Conservation (phyloP, 2,329 filamentous ascomycete species). For the Phialophora macrospora region DNA sequence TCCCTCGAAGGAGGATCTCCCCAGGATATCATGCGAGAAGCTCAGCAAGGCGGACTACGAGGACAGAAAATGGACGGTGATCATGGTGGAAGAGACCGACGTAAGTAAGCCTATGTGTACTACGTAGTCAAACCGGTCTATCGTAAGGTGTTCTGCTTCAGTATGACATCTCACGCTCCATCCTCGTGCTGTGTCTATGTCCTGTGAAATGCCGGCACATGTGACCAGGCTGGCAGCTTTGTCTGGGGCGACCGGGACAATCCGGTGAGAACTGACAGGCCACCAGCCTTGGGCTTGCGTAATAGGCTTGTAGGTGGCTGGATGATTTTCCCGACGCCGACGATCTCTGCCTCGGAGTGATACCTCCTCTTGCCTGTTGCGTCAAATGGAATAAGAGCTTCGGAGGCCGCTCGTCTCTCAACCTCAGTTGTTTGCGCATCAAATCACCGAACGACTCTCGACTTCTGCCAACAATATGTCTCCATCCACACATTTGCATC, state of each 20-base stretch:
- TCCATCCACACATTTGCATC: neutral
- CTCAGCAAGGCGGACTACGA: too few species aligned
- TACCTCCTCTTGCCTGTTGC: neutral
- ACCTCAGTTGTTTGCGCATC: neutral
- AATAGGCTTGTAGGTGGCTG: neutral
- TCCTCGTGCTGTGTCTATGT: too few species aligned
- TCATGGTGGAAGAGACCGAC: too few species aligned
- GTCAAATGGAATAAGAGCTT: neutral
- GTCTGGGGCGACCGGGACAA: neutral
- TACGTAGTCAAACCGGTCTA: neutral
- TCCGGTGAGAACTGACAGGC: neutral
- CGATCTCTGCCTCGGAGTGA: neutral
- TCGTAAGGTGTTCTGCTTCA: too few species aligned
- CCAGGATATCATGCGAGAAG: too few species aligned
- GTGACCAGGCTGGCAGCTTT: slow-evolving; percentile 8
- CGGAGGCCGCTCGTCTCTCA: neutral
- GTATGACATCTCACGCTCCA: too few species aligned
- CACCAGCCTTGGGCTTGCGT: neutral
- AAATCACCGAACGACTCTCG: neutral
- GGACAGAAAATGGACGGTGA: too few species aligned
- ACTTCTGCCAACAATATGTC: neutral
- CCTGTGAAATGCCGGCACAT: too few species aligned
- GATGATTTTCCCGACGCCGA: neutral
- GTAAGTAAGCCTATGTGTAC: neutral
- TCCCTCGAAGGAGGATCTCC: too few species aligned